phyloP scores from a whole-genome alignment of 352 stramenopile species.

The Pythium pectinolyticum region DNA sequence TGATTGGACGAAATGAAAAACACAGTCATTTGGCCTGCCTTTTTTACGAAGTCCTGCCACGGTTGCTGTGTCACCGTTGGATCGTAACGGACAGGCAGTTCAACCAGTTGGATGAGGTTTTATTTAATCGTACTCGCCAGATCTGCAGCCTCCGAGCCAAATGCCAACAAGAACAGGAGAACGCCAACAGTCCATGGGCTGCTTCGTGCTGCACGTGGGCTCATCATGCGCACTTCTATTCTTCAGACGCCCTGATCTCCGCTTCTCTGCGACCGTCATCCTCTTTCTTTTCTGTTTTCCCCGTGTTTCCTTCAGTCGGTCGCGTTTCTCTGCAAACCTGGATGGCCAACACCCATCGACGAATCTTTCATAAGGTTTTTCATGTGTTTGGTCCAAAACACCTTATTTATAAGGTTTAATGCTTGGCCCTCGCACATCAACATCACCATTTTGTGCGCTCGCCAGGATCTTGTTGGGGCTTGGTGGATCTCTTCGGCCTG shows the following conservation, averaged over 20 bases:
- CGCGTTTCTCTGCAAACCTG: conserved; percentile 27
- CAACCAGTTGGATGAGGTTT: conserved; percentile 26
- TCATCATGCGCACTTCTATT: neutral
- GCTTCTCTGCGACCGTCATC: conserved; percentile 9
- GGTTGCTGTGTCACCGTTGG: conserved; percentile 15
- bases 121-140: conserved; percentile 8
- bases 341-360: neutral
- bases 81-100: conserved; percentile 13
- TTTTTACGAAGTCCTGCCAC: conserved; percentile 24
- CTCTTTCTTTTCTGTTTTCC: conserved; percentile 3
- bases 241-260: neutral
- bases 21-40: conserved; percentile 11
- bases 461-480: conserved; percentile 10
- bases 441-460: conserved; percentile 4
- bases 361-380: conserved; percentile 22
- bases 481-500: conserved; percentile 7
- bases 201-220: neutral
- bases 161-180: conserved; percentile 1
- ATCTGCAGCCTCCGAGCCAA: neutral
- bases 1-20: conserved; percentile 24
- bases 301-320: neutral
- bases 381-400: conserved; percentile 9
- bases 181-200: neutral
- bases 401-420: conserved; percentile 21
- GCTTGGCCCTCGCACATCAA: conserved; percentile 20